Base-by-base conservation (phyloP, 2,329 filamentous ascomycete species). In the Ceratocystis harringtonii region DNA sequence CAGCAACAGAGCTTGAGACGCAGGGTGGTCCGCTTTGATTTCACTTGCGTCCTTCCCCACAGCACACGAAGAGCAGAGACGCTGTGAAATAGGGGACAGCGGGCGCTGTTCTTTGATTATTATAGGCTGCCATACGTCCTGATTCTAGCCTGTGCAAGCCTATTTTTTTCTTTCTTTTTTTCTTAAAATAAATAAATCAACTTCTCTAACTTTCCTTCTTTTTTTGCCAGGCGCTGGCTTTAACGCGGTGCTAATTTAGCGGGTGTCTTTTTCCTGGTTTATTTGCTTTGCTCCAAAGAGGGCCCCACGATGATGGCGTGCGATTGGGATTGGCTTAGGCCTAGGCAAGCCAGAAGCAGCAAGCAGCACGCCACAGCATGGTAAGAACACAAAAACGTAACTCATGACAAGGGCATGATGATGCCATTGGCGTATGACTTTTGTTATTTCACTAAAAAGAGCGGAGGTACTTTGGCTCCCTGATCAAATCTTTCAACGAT, bases 281-380 rank as follows among this genome's bases (percentile, higher is more conserved):
- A 7, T 50, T 50, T 50, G 52, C 7, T 30, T 32, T 25, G 22
- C 22, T 32, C 25, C 6, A 57, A n/a, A 52, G 22, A 25, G 36
- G 36, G 36, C 36, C 3, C 55, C 55, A 58, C 55, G 55, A 58
- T 36, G 55, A 58, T 58, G 55, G 55, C 55, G 55, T 58, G 55
- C 55, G 55, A 58, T 36, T 36, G 17, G 55, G 55, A 58, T 36
- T 58, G 55, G 55, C 30, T 58, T 7, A 58, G 5, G 15, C n/a
- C 17, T 22, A 36, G 36, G 36, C 36, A 41, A 41, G 36, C 36
- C 36, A 41, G 36, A 41, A 41, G 36, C 36, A 41, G 36, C 36
- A 41, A 4, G 36, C 55, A 58, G 55, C 55, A 58, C 55, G 25
- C 55, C 55, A 58, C 55, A 25, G 10, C 30, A 3, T 17, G 6